These are phyloP conservation scores for Pythium apleroticum DNA, from an alignment of 352 stramenopile genomes.

Conservation along the genomic window DNA sequence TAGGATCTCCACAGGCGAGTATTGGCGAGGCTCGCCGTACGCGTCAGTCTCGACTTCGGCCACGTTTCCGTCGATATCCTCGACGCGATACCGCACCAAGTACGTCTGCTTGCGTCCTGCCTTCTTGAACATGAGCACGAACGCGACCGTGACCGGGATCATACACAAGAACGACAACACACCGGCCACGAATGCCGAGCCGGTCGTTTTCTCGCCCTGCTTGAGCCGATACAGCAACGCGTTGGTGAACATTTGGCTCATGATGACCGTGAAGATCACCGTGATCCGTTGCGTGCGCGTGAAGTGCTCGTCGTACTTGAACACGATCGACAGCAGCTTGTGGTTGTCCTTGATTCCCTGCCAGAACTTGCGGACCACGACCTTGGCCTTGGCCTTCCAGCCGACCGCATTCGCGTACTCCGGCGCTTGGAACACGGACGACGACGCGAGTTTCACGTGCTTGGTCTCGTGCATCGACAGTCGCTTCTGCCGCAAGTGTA, in stretches of 20 bases:
- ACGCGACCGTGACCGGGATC: slow-evolving; percentile 58
- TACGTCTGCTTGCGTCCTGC: slow-evolving; percentile 57
- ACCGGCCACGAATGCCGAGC: slow-evolving; percentile 50
- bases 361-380: slow-evolving; percentile 44
- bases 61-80: slow-evolving; percentile 58
- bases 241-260: slow-evolving; percentile 76
- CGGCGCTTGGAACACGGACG: slow-evolving; percentile 56
- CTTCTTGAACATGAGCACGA: slow-evolving; percentile 77
- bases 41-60: slow-evolving; percentile 65
- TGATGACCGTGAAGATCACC: slow-evolving; percentile 67
- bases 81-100: slow-evolving; percentile 61
- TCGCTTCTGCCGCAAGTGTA: slow-evolving; percentile 38
- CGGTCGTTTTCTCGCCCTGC: slow-evolving; percentile 43
- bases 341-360: slow-evolving; percentile 58
- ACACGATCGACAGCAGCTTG: slow-evolving; percentile 68
- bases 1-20: slow-evolving; percentile 45
- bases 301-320: slow-evolving; percentile 76
- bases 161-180: slow-evolving; percentile 67
- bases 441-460: slow-evolving; percentile 48
- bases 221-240: slow-evolving; percentile 59
- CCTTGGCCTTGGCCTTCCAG: slow-evolving; percentile 42
- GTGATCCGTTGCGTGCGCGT: slow-evolving; percentile 60
- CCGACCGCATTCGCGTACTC: slow-evolving; percentile 54
- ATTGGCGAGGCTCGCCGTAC: slow-evolving; percentile 52
- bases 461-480: slow-evolving; percentile 39